Percentiles rank a stretch among this genome's conserved stretches.
Evolutionary conservation across 2,329 filamentous ascomycete species (phyloP).

Genomic region (Alternaria gaisen): DNA sequence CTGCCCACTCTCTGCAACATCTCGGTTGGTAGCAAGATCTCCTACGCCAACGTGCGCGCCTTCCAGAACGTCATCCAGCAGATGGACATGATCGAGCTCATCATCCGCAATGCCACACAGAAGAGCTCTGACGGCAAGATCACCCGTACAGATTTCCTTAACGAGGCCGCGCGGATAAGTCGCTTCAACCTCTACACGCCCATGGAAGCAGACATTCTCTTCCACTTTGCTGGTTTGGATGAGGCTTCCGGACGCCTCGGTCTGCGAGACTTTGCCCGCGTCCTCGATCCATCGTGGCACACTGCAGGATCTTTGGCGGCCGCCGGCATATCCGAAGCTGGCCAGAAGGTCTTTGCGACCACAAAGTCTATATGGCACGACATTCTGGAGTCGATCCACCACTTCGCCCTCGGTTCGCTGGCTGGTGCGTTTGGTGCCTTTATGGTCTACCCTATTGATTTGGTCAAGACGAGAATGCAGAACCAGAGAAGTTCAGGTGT

Average conservation of each 20-base stretch:
- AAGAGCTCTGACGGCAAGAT: conserved; percentile 92
- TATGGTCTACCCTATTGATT: conserved; percentile 98
- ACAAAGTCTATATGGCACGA: conserved; percentile 68
- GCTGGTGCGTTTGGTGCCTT: conserved; percentile 98
- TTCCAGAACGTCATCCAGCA: conserved; percentile 98
- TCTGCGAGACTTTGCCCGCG: conserved; percentile 88
- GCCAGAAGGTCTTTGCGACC: conserved; percentile 63
- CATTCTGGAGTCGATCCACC: conserved; percentile 81
- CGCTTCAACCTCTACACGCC: conserved; percentile 96
- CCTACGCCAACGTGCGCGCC: conserved; percentile 94
- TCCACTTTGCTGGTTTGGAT: conserved; percentile 95
- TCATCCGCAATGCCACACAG: conserved; percentile 84
- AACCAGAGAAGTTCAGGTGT: conserved; percentile 85
- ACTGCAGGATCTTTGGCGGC: conserved; percentile 66
- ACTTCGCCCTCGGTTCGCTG: conserved; percentile 87
- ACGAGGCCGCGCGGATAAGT: conserved; percentile 89
- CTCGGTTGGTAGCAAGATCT: conserved; percentile 88
- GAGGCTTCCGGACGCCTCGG: conserved; percentile 86
- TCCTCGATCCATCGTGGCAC: conserved; percentile 92
- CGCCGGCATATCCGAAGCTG: conserved; percentile 55
- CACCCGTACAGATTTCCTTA: conserved; percentile 90
- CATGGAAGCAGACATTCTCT: conserved; percentile 98
- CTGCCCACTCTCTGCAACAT: conserved; percentile 95
- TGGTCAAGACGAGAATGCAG: conserved; percentile 98
- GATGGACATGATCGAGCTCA: conserved; percentile 96